Conservation (phyloP, 176 grass and related monocot genomes). For the Musa itinerans region DNA sequence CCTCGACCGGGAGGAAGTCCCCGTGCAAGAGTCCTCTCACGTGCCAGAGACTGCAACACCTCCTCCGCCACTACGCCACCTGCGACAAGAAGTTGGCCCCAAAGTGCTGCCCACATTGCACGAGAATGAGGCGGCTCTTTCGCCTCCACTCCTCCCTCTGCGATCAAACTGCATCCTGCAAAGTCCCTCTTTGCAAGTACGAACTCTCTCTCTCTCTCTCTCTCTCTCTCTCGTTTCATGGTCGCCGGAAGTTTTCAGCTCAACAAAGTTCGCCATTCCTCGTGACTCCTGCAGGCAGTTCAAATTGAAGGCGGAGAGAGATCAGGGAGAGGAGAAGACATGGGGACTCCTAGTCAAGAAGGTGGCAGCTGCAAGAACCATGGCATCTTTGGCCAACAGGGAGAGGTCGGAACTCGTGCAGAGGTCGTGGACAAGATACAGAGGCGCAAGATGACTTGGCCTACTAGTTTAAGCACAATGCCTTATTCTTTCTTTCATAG, state of each 20-base stretch:
- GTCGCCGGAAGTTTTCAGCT: not conserved
- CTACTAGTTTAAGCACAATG: not conserved
- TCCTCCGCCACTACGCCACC: conserved; percentile 39
- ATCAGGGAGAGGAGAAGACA: conserved; percentile 32
- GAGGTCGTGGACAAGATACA: conserved; percentile 37
- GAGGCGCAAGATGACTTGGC: conserved; percentile 5
- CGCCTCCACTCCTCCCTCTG: conserved; percentile 69
- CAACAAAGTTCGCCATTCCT: not conserved
- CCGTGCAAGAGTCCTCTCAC: not conserved
- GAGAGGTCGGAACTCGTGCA: conserved; percentile 38
- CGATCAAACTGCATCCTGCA: conserved; percentile 2
- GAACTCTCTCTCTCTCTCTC: not conserved
- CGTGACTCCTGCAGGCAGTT: conserved; percentile 35
- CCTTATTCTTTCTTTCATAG: not conserved
- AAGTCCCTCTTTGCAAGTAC: conserved; percentile 60
- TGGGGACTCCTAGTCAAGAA: conserved; percentile 69
- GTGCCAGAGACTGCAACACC: conserved; percentile 34
- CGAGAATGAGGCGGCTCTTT: conserved; percentile 41
- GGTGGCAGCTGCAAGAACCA: conserved; percentile 40
- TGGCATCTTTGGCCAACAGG: conserved; percentile 40
- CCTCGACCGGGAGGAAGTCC: not conserved
- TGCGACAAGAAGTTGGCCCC: conserved; percentile 28
- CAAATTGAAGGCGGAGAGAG: conserved; percentile 33
- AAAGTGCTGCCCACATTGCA: conserved; percentile 47
- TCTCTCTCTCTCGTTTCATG: not conserved